Conservation (phyloP, 2,329 filamentous ascomycete genomes). For the Gnomoniopsis smithogilvyi region DNA sequence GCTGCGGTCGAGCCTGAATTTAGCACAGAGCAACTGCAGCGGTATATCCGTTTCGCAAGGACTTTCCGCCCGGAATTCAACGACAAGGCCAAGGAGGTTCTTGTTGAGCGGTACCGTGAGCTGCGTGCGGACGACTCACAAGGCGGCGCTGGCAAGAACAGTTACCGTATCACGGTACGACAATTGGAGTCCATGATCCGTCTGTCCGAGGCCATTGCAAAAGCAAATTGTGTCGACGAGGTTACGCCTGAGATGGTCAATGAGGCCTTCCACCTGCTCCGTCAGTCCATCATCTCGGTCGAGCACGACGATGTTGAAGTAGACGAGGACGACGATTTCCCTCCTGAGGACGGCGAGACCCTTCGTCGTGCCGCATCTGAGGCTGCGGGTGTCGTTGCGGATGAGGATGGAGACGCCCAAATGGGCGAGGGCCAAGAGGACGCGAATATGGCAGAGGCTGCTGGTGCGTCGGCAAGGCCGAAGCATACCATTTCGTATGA, state of each 20-base stretch:
- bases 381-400: constrained; percentile 45
- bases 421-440: constrained; percentile 38
- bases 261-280: constrained; percentile 86
- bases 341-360: constrained; percentile 41
- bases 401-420: constrained; percentile 44
- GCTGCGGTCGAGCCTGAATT: constrained; percentile 90
- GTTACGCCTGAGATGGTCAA: constrained; percentile 81
- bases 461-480: constrained; percentile 29
- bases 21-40: constrained; percentile 91
- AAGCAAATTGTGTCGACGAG: constrained; percentile 93
- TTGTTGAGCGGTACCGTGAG: constrained; percentile 95
- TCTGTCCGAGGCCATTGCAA: constrained; percentile 94
- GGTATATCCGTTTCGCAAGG: constrained; percentile 93
- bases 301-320: constrained; percentile 98
- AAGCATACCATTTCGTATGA: constrained; percentile 94
- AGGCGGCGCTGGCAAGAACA: constrained; percentile 89
- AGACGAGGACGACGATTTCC: constrained; percentile 52
- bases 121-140: constrained; percentile 90
- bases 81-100: constrained; percentile 75
- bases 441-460: constrained; percentile 23
- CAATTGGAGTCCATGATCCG: constrained; percentile 96
- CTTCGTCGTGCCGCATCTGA: constrained; percentile 47
- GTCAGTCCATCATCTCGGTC: constrained; percentile 94
- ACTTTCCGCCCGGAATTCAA: constrained; percentile 95
- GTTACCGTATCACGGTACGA: constrained; percentile 94